Percentiles rank a stretch among this genome's conserved stretches.
These are phyloP conservation scores for Musa beccarii DNA, from an alignment of 176 grass and related monocot genomes.

Conservation along the genomic window DNA sequence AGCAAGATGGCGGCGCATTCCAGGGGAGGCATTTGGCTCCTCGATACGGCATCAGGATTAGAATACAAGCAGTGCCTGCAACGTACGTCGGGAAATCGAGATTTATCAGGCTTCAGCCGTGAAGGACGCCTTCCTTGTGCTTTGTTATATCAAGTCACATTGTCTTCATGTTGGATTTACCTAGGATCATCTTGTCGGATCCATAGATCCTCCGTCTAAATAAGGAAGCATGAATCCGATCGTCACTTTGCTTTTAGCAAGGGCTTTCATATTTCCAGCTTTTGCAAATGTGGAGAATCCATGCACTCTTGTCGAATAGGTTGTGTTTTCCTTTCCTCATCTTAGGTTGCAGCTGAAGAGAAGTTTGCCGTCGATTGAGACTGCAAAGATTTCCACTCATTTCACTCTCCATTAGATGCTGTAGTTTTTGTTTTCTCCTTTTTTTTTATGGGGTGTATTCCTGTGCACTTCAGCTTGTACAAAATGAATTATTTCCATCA, in stretches of 20 bases:
- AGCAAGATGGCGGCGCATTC: slow-evolving; percentile 4
- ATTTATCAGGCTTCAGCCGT: not conserved
- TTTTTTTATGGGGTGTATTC: too few species aligned
- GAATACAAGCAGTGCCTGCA: slow-evolving; percentile 36
- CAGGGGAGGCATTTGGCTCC: slow-evolving; percentile 15
- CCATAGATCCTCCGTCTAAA: too few species aligned
- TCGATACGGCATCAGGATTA: slow-evolving; percentile 44
- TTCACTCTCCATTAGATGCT: too few species aligned
- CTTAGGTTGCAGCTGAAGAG: slow-evolving; percentile 49
- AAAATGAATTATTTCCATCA: too few species aligned
- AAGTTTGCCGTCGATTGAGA: slow-evolving; percentile 47
- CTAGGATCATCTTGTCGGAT: too few species aligned
- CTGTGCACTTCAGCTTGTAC: too few species aligned
- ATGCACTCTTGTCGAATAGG: not conserved
- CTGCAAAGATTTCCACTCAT: slow-evolving; percentile 20
- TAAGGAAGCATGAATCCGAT: too few species aligned
- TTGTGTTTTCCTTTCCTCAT: not conserved
- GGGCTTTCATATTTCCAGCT: not conserved
- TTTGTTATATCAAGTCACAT: too few species aligned
- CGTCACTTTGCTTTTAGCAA: too few species aligned
- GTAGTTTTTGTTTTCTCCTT: too few species aligned
- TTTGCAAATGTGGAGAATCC: not conserved
- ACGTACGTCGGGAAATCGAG: slow-evolving; percentile 56
- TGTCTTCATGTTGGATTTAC: too few species aligned
- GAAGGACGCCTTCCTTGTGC: not conserved